These are phyloP conservation scores for Argentina anserina DNA, from an alignment of 306 rosid genomes.

Conservation along the genomic window DNA sequence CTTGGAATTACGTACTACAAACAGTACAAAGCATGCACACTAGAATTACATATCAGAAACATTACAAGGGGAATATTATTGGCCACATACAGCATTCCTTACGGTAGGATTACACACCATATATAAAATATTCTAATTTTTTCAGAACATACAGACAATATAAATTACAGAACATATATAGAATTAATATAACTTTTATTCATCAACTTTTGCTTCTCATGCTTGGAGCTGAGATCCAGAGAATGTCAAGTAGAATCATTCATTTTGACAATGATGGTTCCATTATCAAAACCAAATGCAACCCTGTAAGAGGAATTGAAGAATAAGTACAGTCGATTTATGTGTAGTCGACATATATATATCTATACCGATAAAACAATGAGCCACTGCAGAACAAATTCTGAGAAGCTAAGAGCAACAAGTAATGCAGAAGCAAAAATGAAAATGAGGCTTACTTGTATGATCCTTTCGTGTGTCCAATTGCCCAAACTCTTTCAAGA, in stretches of 20 bases:
- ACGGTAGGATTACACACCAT: neutral
- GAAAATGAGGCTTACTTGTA: constrained; percentile 25
- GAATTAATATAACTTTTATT: neutral
- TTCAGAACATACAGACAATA: neutral
- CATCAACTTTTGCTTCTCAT: neutral
- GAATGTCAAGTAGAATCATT: neutral
- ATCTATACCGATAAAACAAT: neutral
- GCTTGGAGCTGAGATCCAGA: neutral
- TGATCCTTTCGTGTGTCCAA: constrained; percentile 50
- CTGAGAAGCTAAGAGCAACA: neutral
- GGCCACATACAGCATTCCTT: neutral
- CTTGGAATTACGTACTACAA: neutral
- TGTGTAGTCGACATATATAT: neutral
- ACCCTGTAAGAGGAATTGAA: neutral
- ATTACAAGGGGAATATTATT: neutral
- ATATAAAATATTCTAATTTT: neutral
- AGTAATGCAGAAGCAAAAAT: neutral
- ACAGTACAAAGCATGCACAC: neutral
- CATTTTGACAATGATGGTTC: neutral
- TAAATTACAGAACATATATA: neutral
- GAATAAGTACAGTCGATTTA: neutral
- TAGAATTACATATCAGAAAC: neutral
- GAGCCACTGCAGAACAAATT: neutral
- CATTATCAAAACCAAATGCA: constrained; percentile 12
- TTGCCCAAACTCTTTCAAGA: constrained; percentile 62